Conservation (phyloP, 805 yeast species). For the Yarrowia osloensis region DNA sequence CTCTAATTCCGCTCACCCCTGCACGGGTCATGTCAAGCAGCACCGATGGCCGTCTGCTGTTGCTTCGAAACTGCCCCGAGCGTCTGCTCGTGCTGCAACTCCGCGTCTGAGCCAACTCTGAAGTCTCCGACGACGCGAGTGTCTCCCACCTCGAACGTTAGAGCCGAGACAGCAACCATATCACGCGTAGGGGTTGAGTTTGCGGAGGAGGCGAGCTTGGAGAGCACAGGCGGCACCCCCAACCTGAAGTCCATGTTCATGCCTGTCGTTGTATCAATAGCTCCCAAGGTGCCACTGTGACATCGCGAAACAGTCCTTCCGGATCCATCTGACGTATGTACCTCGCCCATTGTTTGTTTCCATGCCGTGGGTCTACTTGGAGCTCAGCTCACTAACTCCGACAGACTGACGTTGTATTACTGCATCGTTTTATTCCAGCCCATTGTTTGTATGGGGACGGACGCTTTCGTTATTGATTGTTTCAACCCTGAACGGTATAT, state of each 20-base stretch:
- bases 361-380: not conserved
- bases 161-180: slow-evolving; percentile 8
- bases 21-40: slow-evolving; percentile 18
- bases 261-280: too few species aligned
- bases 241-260: too few species aligned
- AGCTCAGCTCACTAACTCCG: not conserved
- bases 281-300: too few species aligned
- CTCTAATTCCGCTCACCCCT: not conserved
- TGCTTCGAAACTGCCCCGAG: not conserved
- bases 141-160: slow-evolving; percentile 2
- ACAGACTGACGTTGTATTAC: too few species aligned
- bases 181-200: not conserved
- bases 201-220: not conserved
- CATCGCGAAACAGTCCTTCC: not conserved
- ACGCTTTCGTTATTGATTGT: not conserved
- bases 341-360: not conserved
- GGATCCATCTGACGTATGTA: not conserved
- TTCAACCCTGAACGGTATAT: too few species aligned
- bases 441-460: not conserved
- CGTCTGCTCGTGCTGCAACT: not conserved
- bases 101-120: not conserved
- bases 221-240: not conserved
- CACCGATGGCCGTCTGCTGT: not conserved
- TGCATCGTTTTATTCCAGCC: too few species aligned
- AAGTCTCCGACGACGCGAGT: slow-evolving; percentile 5